Percentiles rank a stretch among this genome's conserved stretches.
Evolutionary conservation across 2,329 filamentous ascomycete genomes (phyloP).

Genomic region (Thielaviopsis populi): DNA sequence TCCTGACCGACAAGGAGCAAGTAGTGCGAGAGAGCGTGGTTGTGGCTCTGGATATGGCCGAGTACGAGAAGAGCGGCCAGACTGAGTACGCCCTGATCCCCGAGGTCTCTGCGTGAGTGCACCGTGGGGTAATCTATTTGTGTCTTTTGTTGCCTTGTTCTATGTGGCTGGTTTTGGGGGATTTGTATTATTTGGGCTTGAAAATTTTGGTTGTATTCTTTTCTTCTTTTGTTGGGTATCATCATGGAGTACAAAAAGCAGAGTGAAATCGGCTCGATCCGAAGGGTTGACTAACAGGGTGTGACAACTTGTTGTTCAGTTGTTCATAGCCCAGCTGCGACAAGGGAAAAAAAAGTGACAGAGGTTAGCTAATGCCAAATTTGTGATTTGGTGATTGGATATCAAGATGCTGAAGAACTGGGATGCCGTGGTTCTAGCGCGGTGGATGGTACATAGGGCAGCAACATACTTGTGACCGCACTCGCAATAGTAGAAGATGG

Average conservation of each 20-base stretch:
- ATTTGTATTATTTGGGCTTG: conserved; percentile 11
- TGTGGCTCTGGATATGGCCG: conserved; percentile 94
- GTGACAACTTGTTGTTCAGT: conserved; percentile 26
- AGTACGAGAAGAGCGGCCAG: conserved; percentile 82
- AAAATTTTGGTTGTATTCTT: conserved; percentile 15
- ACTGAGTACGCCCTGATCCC: conserved; percentile 87
- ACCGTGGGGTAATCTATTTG: background rate
- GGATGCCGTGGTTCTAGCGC: background rate
- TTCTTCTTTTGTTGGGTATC: conserved; percentile 17
- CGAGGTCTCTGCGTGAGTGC: conserved; percentile 32
- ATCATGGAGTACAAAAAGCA: conserved; percentile 16
- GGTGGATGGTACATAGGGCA: background rate
- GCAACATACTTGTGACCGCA: conserved; percentile 63
- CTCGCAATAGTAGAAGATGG: conserved; percentile 77
- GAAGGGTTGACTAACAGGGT: background rate
- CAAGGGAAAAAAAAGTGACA: conserved; percentile 2
- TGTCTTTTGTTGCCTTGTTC: background rate
- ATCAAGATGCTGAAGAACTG: background rate
- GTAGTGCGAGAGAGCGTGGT: conserved; percentile 91
- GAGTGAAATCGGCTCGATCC: conserved; percentile 9
- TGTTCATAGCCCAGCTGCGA: conserved; percentile 42
- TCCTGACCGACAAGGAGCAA: conserved; percentile 78
- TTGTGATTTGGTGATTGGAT: conserved; percentile 1
- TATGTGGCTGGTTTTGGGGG: background rate
- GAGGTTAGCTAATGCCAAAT: conserved; percentile 21